Evolutionary conservation across 495 filamentous ascomycete species (phyloP), one percentile per base, ranked within the genome.

Genomic region (Aspergillus bertholletiae): DNA sequence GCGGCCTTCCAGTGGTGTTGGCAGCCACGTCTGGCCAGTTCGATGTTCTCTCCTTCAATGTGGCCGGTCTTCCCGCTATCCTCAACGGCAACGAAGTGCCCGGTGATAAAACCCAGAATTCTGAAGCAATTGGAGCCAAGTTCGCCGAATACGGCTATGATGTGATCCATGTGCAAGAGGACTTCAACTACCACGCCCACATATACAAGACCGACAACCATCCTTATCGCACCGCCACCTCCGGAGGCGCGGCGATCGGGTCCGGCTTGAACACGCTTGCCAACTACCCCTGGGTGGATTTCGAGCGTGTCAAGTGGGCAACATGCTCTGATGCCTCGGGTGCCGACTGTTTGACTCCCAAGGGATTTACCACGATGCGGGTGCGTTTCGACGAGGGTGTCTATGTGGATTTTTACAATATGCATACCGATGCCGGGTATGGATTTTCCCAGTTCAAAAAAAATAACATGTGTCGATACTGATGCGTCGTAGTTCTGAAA

Each of bases 181-280:
- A 87, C 62, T 87, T 87, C 73, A 83, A 83, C 69, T 87, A 83
- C 63, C 83, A 86, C 59, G 79, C 79, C 7, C 64, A 74, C 49
- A 71, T 86, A 51, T 85, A 35, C 63, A 64, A 59, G 0, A 75
- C 76, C 21, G 78, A 84, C 60, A 68, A 60, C 37, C 83, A 85
- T 61, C 71, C 76, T 15, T 80, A 81, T 63, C 72, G 83, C 35
- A 85, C 83, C 5, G 63, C 81, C 1, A 86, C 82, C 3, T 82
- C 78, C 3, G 84, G 84, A 18, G 81, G 79, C 22, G 83, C 84
- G 3, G 78, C 71, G 3, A 74, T 87, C 57, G 84, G 84, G 37
- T 76, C 71, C 40, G 83, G 84, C 1, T 67, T 88, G 46, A 88
- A 87, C 64, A 83, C 80, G 3, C 55, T 87, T 12, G 72, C 80